Evolutionary conservation across 805 yeast species (phyloP).

Genomic region (Lipomyces japonicus): DNA sequence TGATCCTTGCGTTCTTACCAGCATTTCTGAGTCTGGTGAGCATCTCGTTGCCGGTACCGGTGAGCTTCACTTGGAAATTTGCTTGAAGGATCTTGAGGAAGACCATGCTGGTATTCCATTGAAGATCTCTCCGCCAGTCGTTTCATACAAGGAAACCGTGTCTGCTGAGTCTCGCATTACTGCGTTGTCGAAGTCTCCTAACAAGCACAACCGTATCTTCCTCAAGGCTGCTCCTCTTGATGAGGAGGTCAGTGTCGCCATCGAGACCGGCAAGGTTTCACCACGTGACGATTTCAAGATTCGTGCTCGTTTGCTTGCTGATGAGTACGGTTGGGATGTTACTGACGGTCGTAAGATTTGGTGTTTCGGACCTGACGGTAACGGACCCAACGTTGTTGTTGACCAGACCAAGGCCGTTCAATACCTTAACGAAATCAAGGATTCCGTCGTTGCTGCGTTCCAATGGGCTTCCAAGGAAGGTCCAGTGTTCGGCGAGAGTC

Average conservation of each 20-base stretch:
- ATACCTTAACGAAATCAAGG: constrained; percentile 98
- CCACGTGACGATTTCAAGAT: constrained; percentile 98
- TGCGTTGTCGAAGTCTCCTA: constrained; percentile 98
- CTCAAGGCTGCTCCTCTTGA: constrained; percentile 93
- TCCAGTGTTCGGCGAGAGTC: constrained; percentile 94
- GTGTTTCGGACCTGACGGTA: constrained; percentile 99
- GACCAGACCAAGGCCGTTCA: constrained; percentile 99
- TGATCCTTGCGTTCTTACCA: constrained; percentile 94
- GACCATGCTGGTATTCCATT: constrained; percentile 99
- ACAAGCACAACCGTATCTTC: constrained; percentile 99
- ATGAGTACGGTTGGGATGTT: constrained; percentile 99
- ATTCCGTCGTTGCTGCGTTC: constrained; percentile 99
- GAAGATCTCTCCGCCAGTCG: constrained; percentile 96
- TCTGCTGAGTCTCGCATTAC: constrained; percentile 87
- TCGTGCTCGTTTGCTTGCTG: constrained; percentile 98
- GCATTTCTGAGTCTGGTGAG: constrained; percentile 94
- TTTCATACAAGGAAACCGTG: constrained; percentile 98
- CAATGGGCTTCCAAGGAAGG: constrained; percentile 99
- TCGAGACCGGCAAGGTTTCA: constrained; percentile 85
- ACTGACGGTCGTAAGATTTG: constrained; percentile 99
- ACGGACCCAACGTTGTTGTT: constrained; percentile 97
- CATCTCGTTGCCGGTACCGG: constrained; percentile 99
- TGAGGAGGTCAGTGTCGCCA: constrained; percentile 89
- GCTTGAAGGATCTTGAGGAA: constrained; percentile 90
- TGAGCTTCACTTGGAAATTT: constrained; percentile 98